Percentiles rank a stretch among this genome's conserved stretches.
These are phyloP conservation scores for Pisolithus sp. DNA, from an alignment of 768 basidiomycete species.

Conservation along the genomic window DNA sequence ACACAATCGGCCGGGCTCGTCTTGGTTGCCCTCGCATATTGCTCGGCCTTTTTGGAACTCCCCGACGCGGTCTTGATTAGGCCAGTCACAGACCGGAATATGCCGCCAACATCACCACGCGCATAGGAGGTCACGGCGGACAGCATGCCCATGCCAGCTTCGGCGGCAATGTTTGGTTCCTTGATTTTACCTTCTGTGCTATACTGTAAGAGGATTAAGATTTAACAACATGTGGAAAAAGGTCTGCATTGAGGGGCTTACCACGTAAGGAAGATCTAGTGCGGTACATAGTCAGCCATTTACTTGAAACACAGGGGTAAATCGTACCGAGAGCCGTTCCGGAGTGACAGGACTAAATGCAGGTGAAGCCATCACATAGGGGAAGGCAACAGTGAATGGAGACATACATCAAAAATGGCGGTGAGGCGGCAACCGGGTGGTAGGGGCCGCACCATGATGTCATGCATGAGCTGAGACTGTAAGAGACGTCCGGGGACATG, in stretches of 20 bases:
- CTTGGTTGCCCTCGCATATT: slow-evolving; percentile 54
- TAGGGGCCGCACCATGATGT: slow-evolving; percentile 71
- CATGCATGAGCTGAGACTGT: slow-evolving; percentile 55
- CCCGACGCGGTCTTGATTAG: slow-evolving; percentile 74
- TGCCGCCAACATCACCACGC: slow-evolving; percentile 73
- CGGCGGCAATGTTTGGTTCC: slow-evolving; percentile 83
- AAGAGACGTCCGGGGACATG: slow-evolving; percentile 1
- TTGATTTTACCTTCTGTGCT: slow-evolving; percentile 94
- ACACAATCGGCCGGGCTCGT: slow-evolving; percentile 85
- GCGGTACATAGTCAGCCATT: not conserved
- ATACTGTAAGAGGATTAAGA: slow-evolving; percentile 43
- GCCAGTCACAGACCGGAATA: slow-evolving; percentile 66
- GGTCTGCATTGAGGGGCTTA: slow-evolving; percentile 34
- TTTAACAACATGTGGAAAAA: slow-evolving; percentile 55
- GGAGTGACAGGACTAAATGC: slow-evolving; percentile 74
- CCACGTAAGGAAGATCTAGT: not conserved
- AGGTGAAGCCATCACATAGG: not conserved
- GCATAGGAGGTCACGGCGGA: slow-evolving; percentile 72
- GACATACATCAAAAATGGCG: slow-evolving; percentile 66
- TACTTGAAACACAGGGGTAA: not conserved
- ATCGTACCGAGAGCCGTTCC: slow-evolving; percentile 72
- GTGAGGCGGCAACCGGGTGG: slow-evolving; percentile 88
- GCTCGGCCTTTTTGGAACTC: slow-evolving; percentile 53
- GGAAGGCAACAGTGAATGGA: not conserved
- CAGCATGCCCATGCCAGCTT: slow-evolving; percentile 84